phyloP scores from a whole-genome alignment of 2,329 filamentous ascomycete genomes.

The Penicillium sp. region DNA sequence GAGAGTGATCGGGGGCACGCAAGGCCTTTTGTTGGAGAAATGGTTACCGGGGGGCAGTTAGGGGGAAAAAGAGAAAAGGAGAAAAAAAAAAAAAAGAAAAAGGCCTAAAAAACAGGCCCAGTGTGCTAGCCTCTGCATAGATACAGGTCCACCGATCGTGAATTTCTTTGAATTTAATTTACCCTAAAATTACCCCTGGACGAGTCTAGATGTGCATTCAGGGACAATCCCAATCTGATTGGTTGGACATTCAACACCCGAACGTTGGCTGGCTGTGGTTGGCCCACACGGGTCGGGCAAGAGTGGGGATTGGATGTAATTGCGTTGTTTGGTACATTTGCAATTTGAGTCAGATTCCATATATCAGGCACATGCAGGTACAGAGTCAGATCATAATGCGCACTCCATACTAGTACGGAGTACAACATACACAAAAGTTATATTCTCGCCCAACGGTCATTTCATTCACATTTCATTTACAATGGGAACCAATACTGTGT shows the following conservation, averaged over 20 bases:
- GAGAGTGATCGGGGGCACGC: slow-evolving; percentile 22
- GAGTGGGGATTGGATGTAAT: neutral
- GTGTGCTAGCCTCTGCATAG: neutral
- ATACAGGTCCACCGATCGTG: slow-evolving; percentile 14
- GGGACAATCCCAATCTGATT: slow-evolving; percentile 13
- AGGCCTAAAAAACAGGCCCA: neutral
- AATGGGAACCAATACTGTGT: neutral
- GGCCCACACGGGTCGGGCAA: slow-evolving; percentile 14
- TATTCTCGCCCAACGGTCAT: neutral
- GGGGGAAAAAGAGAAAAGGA: slow-evolving; percentile 12
- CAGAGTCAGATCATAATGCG: neutral
- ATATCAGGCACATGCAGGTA: neutral
- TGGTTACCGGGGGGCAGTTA: slow-evolving; percentile 12
- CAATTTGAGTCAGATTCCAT: neutral
- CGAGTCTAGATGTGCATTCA: slow-evolving; percentile 17
- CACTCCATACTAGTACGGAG: too few relatives aligned
- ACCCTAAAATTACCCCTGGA: slow-evolving; percentile 7
- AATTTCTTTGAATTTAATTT: slow-evolving; percentile 8
- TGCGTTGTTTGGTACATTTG: neutral
- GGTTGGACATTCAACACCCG: slow-evolving; percentile 2
- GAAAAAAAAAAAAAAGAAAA: slow-evolving; percentile 7
- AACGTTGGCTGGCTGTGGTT: slow-evolving; percentile 8
- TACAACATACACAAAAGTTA: neutral
- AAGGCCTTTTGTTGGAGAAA: slow-evolving; percentile 27
- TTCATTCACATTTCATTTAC: too few relatives aligned